Evolutionary conservation across 208 protist genomes (phyloP).

Genomic region (Trypanosoma boissoni): DNA sequence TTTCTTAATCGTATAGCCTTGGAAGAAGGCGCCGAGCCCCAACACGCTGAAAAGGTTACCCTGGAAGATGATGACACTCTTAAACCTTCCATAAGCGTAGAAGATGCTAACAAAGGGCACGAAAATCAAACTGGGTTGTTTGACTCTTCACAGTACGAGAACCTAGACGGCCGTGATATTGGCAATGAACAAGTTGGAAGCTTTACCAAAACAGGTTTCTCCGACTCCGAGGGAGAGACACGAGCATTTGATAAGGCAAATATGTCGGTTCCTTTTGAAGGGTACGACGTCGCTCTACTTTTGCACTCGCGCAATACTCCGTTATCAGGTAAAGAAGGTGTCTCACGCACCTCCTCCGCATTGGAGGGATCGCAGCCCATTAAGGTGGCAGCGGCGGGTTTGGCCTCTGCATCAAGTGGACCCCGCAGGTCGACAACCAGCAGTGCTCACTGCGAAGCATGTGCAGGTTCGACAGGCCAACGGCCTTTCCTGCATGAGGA

Average conservation of each 20-base stretch:
- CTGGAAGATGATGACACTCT: background rate
- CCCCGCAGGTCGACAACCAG: too few species aligned
- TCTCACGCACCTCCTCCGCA: background rate
- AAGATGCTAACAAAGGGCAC: background rate
- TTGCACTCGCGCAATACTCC: background rate
- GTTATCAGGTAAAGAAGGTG: background rate
- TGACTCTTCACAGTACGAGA: background rate
- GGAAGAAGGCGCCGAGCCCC: conserved; percentile 9
- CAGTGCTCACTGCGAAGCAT: background rate
- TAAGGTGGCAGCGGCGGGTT: background rate
- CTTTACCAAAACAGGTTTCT: too few species aligned
- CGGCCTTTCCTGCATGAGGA: too few species aligned
- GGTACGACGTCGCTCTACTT: background rate
- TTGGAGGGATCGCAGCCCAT: background rate
- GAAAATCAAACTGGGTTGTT: background rate
- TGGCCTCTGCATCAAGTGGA: too few species aligned
- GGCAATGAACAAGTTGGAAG: too few species aligned
- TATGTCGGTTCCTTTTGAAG: background rate
- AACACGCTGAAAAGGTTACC: too few species aligned
- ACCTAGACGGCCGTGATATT: background rate
- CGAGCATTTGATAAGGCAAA: too few species aligned
- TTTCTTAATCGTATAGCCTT: conserved; percentile 16
- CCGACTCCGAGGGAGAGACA: too few species aligned
- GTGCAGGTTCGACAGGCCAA: background rate
- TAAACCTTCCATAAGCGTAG: background rate